Conservation (phyloP, 1,284 basidiomycete genomes). For the Malassezia pachydermatis region DNA sequence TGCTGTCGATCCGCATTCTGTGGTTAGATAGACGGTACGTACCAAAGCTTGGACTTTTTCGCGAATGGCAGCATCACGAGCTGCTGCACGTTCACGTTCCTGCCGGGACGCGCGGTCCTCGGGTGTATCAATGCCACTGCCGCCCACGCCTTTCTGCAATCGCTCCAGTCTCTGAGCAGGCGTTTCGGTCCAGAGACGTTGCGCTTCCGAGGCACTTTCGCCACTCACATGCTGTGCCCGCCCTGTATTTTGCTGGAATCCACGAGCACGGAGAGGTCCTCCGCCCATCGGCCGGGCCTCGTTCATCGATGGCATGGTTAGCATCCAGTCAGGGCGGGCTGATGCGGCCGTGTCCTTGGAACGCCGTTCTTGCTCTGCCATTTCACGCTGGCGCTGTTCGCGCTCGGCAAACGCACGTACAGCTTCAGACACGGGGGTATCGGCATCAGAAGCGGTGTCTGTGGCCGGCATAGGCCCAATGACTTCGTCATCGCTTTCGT, state of each 20-base stretch:
- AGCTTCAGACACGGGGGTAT: background rate
- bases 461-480: conserved; percentile 17
- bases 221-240: conserved; percentile 21
- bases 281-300: conserved; percentile 15
- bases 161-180: conserved; percentile 26
- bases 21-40: background rate
- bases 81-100: conserved; percentile 1
- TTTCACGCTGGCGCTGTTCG: background rate
- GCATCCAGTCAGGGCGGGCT: conserved; percentile 16
- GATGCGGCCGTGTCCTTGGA: background rate
- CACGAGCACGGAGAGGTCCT: conserved; percentile 27
- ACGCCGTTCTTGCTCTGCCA: background rate
- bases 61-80: conserved; percentile 12
- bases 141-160: conserved; percentile 20
- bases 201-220: conserved; percentile 20
- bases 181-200: conserved; percentile 34
- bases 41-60: background rate
- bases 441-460: background rate
- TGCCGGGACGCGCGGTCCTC: background rate
- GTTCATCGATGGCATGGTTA: conserved; percentile 7
- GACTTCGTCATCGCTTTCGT: conserved; percentile 7
- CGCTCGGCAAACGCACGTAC: conserved; percentile 8
- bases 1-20: conserved; percentile 1
- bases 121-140: background rate
- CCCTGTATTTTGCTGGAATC: conserved; percentile 29